Conservation (phyloP, 176 grass and related monocot genomes). For the Oryza rufipogon region DNA sequence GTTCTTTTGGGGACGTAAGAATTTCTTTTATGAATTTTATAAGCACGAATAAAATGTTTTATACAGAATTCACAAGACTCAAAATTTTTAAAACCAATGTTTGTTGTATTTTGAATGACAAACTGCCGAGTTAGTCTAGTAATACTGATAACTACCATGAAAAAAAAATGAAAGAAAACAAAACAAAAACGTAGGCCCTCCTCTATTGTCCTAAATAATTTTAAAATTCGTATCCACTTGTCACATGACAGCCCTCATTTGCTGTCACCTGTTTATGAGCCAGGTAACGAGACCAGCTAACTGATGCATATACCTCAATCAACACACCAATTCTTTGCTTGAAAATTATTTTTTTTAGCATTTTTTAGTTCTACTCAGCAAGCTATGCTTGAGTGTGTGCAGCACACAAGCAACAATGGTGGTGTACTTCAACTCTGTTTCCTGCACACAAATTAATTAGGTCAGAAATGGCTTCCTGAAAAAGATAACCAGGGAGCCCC, state of each 20-base stretch:
- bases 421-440: constrained; percentile 18
- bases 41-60: not conserved
- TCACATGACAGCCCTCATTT: constrained; percentile 47
- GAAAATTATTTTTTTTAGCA: not conserved
- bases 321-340: constrained; percentile 22
- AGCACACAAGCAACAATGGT: constrained; percentile 32
- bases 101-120: not conserved
- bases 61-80: not conserved
- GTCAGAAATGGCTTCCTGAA: constrained; percentile 11
- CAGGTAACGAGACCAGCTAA: constrained; percentile 34
- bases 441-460: constrained; percentile 17
- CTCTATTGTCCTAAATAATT: constrained; percentile 10
- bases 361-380: constrained; percentile 24
- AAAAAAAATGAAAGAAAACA: not conserved
- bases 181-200: constrained; percentile 25
- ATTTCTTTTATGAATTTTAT: not conserved
- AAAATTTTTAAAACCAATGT: not conserved
- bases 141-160: not conserved
- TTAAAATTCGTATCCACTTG: constrained; percentile 36
- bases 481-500: constrained; percentile 17
- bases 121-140: constrained; percentile 5
- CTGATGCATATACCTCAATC: constrained; percentile 33
- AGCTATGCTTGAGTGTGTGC: constrained; percentile 29
- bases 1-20: not conserved
- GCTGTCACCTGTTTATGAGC: constrained; percentile 37